These are phyloP conservation scores for Cyathus striatus DNA, from an alignment of 768 basidiomycete genomes.

Conservation along the genomic window DNA sequence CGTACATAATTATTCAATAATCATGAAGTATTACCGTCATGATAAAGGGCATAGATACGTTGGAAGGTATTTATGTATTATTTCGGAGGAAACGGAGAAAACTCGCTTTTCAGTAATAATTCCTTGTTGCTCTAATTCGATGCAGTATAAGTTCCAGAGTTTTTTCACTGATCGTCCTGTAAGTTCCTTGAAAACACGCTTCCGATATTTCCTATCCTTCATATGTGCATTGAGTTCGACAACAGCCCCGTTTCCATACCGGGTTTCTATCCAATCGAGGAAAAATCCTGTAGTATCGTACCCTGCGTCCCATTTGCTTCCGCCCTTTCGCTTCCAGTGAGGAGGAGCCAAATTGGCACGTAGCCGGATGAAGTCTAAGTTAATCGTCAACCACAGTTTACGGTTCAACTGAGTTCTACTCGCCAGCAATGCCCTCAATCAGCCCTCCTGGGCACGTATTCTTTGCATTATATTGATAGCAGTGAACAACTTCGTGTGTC, in stretches of 20 bases:
- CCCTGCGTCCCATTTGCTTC: conserved; percentile 66
- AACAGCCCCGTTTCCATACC: conserved; percentile 48
- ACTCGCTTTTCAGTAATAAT: too few relatives aligned
- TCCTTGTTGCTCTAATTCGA: conserved; percentile 29
- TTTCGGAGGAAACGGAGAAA: too few relatives aligned
- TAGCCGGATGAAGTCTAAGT: conserved; percentile 74
- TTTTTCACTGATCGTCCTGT: conserved; percentile 47
- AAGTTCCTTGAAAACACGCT: conserved; percentile 44
- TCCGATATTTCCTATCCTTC: conserved; percentile 44
- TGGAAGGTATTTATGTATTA: too few relatives aligned
- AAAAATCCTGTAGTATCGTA: conserved; percentile 75
- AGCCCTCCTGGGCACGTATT: conserved; percentile 64
- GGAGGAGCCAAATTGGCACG: conserved; percentile 55
- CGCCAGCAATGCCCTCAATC: conserved; percentile 78
- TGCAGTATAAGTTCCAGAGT: conserved; percentile 57
- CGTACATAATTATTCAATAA: too few relatives aligned
- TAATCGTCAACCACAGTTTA: too few relatives aligned
- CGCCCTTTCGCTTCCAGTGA: conserved; percentile 55
- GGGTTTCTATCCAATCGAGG: conserved; percentile 60
- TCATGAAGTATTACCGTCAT: too few relatives aligned
- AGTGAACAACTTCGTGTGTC: conserved; percentile 75
- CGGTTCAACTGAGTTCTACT: too few relatives aligned
- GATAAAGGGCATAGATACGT: too few relatives aligned
- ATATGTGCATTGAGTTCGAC: conserved; percentile 53
- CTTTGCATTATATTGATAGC: conserved; percentile 63